Evolutionary conservation across 192 early-diverging fungal genomes (phyloP), one percentile per base, ranked within the genome.

Genomic region (Backusella australiensis): DNA sequence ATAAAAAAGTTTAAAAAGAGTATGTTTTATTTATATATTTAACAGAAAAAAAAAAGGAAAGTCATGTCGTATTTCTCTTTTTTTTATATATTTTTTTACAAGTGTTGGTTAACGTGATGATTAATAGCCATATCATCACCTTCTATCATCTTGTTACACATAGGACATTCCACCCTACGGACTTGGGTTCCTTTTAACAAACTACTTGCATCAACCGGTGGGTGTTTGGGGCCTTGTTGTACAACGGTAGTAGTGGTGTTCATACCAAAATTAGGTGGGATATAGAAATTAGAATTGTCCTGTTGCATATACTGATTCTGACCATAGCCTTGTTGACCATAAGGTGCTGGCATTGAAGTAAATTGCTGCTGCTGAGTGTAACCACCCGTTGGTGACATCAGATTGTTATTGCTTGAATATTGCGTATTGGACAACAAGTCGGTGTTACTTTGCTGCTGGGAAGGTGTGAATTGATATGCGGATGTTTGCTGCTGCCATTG

Each of bases 81-180:
- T 44, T 44, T 19, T 44, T 4, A 17, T 15, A 1, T 11, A 9
- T 44, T 15, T 29, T 11, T 73, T 63, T 63, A 63, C 21, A 63
- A 80, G 49, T 80, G 79, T 39, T 80, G 71, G 52, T 80, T 80
- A 36, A 80, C 79, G 32, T 80, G 79, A 29, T 76, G 69, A 46
- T 80, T 80, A 49, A 80, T 69, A 34, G 79, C 79, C 14, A 70
- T 56, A 67, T 75, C 79, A 46, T 80, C 79, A 4, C 79, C 79
- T 35, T 80, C 79, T 4, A 80, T 46, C 7, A 35, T 73, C n/a
- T 76, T 67, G 4, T 65, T 56, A 46, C 79, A 80, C 14, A 80
- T 71, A 15, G 79, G 79, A 59, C 79, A 80, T 5, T 68, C 70
- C 1, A 80, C 69, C 23, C 71, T 72, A 12, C 74, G 73, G 14